Evolutionary conservation across 1,139 yeast species (phyloP), one percentile per base, ranked within the genome.

Genomic region (Pneumocystis jirovecii): DNA sequence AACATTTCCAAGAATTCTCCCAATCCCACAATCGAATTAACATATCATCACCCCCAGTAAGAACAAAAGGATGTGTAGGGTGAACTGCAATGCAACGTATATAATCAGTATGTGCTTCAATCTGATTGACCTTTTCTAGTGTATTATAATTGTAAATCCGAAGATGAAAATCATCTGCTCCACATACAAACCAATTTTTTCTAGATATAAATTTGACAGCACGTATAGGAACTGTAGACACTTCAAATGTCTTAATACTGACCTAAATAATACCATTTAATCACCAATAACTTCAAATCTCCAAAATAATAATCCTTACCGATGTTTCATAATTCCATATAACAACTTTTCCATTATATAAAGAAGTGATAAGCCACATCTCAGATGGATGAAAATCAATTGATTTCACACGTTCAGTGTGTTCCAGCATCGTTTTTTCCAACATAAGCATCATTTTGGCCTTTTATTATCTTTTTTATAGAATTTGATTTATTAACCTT

Each of bases 41-140:
- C 79, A 88, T 84, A 76, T 93, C 98, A 77, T 93, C 98, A 64
- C 95, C 86, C 64, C 93, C 89, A 4, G 97, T 87, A 72, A 93
- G 80, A 64, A 93, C 81, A 72, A 87, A 88, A 29, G 97, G 95
- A 76, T 88, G 88, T 56, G 95, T 81, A 62, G 97, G 97, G 76
- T 93, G 98, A 60, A 93, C 96, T 8, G 96, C 93, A 71, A 93
- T 83, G 65, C 89, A 84, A 76, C 98, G 85, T 73, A 93, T 88
- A 76, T 93, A 95, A 76, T 95, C 98, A 6, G 96, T 96, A 74
- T 93, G 98, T 5, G 97, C 98, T 78, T 95, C 98, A 74, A 91
- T 93, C 77, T 91, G 97, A 62, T 88, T 82, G 68, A 95, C 83
- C 76, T 89, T 90, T 76, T 93, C 98, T 65, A 96, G 93, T 42